Evolutionary conservation across 1,284 basidiomycete genomes (phyloP).

Genomic region (Pseudozyma flocculosa): DNA sequence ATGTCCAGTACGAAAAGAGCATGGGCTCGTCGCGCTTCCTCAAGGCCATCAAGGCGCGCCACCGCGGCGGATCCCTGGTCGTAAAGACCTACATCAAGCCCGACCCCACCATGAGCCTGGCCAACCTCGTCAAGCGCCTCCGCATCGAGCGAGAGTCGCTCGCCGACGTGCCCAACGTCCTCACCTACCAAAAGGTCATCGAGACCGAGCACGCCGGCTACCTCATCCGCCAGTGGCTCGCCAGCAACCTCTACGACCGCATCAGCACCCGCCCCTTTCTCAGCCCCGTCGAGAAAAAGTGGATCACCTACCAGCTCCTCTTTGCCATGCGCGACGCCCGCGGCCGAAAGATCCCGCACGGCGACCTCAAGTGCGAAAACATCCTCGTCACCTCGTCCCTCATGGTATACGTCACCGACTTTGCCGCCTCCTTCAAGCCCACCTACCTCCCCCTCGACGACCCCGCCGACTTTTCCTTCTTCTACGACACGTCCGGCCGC

Average conservation of each 20-base stretch:
- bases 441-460: conserved; percentile 93
- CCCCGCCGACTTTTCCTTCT: conserved; percentile 95
- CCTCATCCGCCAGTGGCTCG: conserved; percentile 89
- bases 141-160: conserved; percentile 80
- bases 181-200: conserved; percentile 84
- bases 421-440: conserved; percentile 89
- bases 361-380: conserved; percentile 98
- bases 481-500: conserved; percentile 90
- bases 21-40: conserved; percentile 90
- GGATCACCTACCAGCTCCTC: conserved; percentile 93
- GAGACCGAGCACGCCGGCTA: conserved; percentile 97
- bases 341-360: conserved; percentile 79
- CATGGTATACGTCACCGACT: conserved; percentile 92
- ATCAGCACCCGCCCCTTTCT: conserved; percentile 97
- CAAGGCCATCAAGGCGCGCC: conserved; percentile 80
- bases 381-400: conserved; percentile 95
- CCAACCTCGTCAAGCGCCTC: conserved; percentile 69
- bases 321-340: conserved; percentile 80
- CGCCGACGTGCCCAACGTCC: conserved; percentile 80
- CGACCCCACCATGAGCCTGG: conserved; percentile 70
- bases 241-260: conserved; percentile 92
- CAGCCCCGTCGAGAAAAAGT: conserved; percentile 88
- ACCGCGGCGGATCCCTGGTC: conserved; percentile 71
- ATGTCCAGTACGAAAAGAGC: conserved; percentile 59
- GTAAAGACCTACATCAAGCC: conserved; percentile 82